Evolutionary conservation across 2,329 filamentous ascomycete species (phyloP), one percentile per base, ranked within the genome.

Genomic region (Neocucurbitaria cava): DNA sequence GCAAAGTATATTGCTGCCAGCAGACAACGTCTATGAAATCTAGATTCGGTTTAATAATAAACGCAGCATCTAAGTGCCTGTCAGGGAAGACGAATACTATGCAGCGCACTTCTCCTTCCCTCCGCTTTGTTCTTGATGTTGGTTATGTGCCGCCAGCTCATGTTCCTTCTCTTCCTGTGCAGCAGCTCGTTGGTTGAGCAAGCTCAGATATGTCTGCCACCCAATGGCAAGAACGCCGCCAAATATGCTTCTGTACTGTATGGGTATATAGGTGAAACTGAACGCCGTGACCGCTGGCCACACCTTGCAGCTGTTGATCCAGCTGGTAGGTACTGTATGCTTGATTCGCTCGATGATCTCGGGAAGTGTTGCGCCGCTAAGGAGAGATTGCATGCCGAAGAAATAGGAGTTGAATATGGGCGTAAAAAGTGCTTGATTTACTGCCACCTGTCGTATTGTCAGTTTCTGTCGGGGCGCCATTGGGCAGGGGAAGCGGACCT

Each of bases 201-300:
- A 90, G 64, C 88, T 91, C 65, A 97, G 71, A 80, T 96, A 97
- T 0, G 91, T 92, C 83, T 96, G 93, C 93, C 93, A 97, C 0
- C 90, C 90, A 46, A 96, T 89, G 1, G 91, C 91, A 61, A 96
- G 84, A 6, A 89, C 78, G 1, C 90, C 74, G 33, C 89, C 86
- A 64, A 96, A 95, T 15, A 96, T 83, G 65, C 87, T 90, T 46
- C 93, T 82, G 75, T 91, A 94, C 69, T 94, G 87, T 43, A 92
- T 81, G 23, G 88, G 86, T 4, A 97, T 80, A 68, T 91, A 95
- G n/a, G 89, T 87, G 69, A 97, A 96, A 74, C 84, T 93, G 71
- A 97, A 88, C 0, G 92, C 92, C 13, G 89, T 96, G 15, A 96
- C 89, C 0, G 87, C 86, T 0, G 93, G 94, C 93, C 93, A 97